A percentile compares a stretch with the other conserved stretches of the same genome.
Evolutionary conservation across 2,329 filamentous ascomycete genomes (phyloP).

Genomic region (Colletotrichum salicis): DNA sequence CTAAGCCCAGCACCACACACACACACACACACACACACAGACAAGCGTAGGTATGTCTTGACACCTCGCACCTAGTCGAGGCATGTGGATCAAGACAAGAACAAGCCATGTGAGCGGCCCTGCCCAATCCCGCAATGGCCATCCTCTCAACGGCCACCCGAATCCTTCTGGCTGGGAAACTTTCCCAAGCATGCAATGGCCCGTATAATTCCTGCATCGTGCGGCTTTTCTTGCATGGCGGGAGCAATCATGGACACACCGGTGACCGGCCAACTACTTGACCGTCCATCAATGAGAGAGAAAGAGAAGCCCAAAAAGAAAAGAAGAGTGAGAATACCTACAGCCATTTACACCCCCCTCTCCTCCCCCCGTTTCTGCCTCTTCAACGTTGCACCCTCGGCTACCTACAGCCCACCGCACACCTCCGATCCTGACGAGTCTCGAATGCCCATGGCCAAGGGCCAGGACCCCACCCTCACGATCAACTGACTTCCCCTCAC

Average conservation of each 20-base stretch:
- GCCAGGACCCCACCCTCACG: conserved; percentile 27
- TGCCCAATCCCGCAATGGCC: conserved; percentile 10
- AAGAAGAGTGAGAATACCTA: neutral
- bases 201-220: neutral
- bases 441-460: conserved; percentile 20
- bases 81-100: conserved; percentile 14
- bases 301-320: neutral
- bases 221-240: conserved; percentile 15
- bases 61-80: conserved; percentile 1
- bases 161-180: neutral
- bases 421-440: conserved; percentile 35
- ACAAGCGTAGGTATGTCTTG: conserved; percentile 4
- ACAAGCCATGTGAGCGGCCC: neutral
- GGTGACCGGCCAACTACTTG: conserved; percentile 21
- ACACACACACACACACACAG: no score
- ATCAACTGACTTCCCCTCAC: conserved; percentile 36
- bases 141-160: neutral
- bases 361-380: conserved; percentile 11
- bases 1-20: conserved; percentile 8
- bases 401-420: conserved; percentile 17
- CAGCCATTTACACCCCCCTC: conserved; percentile 1
- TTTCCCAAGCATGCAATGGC: neutral
- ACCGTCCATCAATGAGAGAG: conserved; percentile 8
- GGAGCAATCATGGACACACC: conserved; percentile 24
- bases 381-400: conserved; percentile 16